A percentile compares a stretch with the other conserved stretches of the same genome.
phyloP scores from a whole-genome alignment of 495 filamentous ascomycete genomes.

The Trichoderma orchidacearum region DNA sequence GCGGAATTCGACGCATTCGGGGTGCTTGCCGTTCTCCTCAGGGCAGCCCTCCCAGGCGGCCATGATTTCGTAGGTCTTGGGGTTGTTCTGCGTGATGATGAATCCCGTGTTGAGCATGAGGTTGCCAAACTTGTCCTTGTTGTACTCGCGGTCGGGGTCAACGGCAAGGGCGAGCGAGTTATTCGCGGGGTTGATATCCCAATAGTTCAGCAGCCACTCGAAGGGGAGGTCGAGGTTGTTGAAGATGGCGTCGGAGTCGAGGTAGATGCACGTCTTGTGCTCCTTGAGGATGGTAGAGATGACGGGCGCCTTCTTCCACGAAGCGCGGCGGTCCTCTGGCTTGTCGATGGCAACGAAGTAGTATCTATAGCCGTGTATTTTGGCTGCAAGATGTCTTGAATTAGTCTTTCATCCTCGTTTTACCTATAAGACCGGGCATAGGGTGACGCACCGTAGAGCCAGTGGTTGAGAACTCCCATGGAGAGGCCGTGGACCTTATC shows the following conservation, averaged over 20 bases:
- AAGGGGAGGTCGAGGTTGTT: constrained; percentile 32
- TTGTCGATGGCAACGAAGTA: constrained; percentile 26
- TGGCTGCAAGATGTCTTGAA: constrained; percentile 15
- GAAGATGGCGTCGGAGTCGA: constrained; percentile 37
- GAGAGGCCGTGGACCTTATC: constrained; percentile 8
- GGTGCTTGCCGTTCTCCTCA: constrained; percentile 11
- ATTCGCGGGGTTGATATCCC: constrained; percentile 26
- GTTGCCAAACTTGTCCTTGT: constrained; percentile 16
- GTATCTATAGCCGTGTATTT: constrained; percentile 41
- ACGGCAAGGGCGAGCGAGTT: constrained; percentile 28
- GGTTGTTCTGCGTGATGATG: constrained; percentile 22
- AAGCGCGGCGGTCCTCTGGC: constrained; percentile 21
- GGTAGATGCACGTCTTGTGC: constrained; percentile 35
- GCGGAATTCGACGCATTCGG: constrained; percentile 12
- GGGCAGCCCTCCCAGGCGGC: constrained; percentile 24
- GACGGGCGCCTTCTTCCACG: constrained; percentile 36
- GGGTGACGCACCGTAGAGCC: constrained; percentile 16
- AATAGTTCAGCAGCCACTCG: constrained; percentile 43
- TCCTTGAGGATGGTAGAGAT: constrained; percentile 27
- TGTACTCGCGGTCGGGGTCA: constrained; percentile 17
- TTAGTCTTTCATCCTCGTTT: too few relatives aligned
- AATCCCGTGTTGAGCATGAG: constrained; percentile 26
- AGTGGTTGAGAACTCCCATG: constrained; percentile 25
- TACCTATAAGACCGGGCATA: too few relatives aligned
- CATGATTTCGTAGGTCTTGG: constrained; percentile 21